Conservation (phyloP, 768 basidiomycete species). For the Xerocomus potaroensis region DNA sequence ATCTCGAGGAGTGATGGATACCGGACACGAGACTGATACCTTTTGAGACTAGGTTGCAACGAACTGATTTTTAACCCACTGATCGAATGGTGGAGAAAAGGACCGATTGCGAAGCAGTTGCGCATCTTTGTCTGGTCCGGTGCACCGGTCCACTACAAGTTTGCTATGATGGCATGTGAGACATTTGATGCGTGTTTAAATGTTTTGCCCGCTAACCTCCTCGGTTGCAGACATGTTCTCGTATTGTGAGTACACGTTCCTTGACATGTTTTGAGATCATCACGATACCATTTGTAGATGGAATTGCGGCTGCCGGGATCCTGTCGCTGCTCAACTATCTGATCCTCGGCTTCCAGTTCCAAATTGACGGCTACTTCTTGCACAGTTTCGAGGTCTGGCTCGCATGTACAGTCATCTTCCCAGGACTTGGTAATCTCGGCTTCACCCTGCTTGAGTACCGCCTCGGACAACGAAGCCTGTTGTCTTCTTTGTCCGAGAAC, state of each 20-base stretch:
- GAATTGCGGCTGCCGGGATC: conserved; percentile 66
- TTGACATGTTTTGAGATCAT: neutral
- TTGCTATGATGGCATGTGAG: conserved; percentile 54
- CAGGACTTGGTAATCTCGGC: conserved; percentile 67
- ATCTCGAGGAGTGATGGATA: conserved; percentile 24
- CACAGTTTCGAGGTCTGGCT: conserved; percentile 80
- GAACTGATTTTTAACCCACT: conserved; percentile 85
- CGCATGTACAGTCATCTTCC: conserved; percentile 72
- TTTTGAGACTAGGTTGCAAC: conserved; percentile 17
- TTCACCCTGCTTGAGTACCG: conserved; percentile 76
- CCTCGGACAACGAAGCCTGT: conserved; percentile 41
- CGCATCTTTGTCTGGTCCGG: conserved; percentile 71
- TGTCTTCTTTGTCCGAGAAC: conserved; percentile 24
- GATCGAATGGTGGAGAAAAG: conserved; percentile 68
- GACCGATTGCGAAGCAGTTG: conserved; percentile 80
- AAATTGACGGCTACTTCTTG: conserved; percentile 70
- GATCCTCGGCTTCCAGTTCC: conserved; percentile 67
- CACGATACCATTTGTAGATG: conserved; percentile 21
- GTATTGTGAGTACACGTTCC: conserved; percentile 36
- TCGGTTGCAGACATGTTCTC: conserved; percentile 43
- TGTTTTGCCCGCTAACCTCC: neutral
- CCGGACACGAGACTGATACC: conserved; percentile 26
- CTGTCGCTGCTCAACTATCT: conserved; percentile 71
- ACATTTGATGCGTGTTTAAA: neutral
- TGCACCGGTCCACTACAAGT: conserved; percentile 80